These are phyloP conservation scores for Cyclotella atomus DNA, from an alignment of 108 stramenopile genomes.

Conservation along the genomic window DNA sequence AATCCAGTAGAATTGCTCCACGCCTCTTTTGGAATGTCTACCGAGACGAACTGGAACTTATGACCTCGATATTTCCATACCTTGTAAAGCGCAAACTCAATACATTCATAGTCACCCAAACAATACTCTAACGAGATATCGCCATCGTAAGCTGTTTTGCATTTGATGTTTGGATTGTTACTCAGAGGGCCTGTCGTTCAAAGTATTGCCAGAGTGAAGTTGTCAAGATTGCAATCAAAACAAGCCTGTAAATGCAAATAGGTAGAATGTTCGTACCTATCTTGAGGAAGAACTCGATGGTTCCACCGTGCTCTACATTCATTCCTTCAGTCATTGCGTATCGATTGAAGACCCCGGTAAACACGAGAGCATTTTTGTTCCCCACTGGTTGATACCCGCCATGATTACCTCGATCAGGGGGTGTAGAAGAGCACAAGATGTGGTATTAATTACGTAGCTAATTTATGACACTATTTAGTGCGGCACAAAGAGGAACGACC, in stretches of 20 bases:
- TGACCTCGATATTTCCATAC: constrained; percentile 40
- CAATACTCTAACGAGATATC: constrained; percentile 44
- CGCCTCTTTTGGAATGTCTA: constrained; percentile 25
- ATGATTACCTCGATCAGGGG: constrained; percentile 35
- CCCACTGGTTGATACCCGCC: constrained; percentile 7
- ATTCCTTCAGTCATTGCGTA: constrained; percentile 31
- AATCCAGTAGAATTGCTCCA: constrained; percentile 39
- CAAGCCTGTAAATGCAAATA: too few relatives aligned
- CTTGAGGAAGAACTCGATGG: constrained; percentile 44
- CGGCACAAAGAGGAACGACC: too few relatives aligned
- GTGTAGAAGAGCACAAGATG: too few relatives aligned
- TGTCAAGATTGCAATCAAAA: too few relatives aligned
- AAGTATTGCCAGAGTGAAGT: too few relatives aligned
- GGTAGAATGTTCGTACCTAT: too few relatives aligned
- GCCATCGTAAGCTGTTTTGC: constrained; percentile 32
- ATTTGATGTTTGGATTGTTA: constrained; percentile 13
- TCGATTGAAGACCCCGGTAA: constrained; percentile 30
- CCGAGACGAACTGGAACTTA: constrained; percentile 26
- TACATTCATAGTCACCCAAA: constrained; percentile 10
- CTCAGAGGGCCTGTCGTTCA: too few relatives aligned
- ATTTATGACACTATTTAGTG: too few relatives aligned
- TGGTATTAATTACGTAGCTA: too few relatives aligned
- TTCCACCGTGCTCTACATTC: constrained; percentile 32
- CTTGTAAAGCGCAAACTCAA: constrained; percentile 14
- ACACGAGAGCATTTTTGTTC: constrained; percentile 41